These are phyloP conservation scores for Pulchroboletus neoregius DNA, from an alignment of 1,284 basidiomycete species.

Conservation along the genomic window DNA sequence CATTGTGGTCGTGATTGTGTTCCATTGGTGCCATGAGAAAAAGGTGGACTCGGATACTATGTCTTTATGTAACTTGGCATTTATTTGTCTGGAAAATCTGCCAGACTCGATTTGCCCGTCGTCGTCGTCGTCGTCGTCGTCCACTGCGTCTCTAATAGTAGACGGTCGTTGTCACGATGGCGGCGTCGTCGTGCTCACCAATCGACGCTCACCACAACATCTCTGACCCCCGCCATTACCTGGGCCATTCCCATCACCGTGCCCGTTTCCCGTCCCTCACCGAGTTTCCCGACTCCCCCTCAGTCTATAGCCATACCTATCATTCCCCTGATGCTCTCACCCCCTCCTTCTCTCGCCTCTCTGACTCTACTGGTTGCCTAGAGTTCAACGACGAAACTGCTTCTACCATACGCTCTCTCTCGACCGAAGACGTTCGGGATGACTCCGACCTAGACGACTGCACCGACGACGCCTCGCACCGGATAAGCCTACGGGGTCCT, in stretches of 20 bases:
- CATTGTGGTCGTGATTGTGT: conserved; percentile 20
- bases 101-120: no score
- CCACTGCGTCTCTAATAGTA: no score
- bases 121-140: not conserved
- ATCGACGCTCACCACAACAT: conserved; percentile 40
- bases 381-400: conserved; percentile 58
- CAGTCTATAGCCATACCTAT: conserved; percentile 57
- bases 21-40: conserved; percentile 20
- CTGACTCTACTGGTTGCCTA: conserved; percentile 48
- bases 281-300: conserved; percentile 62
- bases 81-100: conserved; percentile 2
- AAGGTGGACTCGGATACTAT: not conserved
- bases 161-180: conserved; percentile 13
- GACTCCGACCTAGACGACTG: conserved; percentile 35
- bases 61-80: conserved; percentile 25
- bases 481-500: conserved; percentile 70
- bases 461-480: conserved; percentile 37
- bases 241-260: no score
- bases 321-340: conserved; percentile 34
- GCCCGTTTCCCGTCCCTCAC: conserved; percentile 51
- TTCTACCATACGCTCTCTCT: conserved; percentile 37
- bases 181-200: conserved; percentile 11
- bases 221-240: conserved; percentile 48
- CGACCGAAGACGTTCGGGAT: conserved; percentile 30
- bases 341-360: conserved; percentile 35